These are phyloP conservation scores for Leucosporidium yakuticum DNA, from an alignment of 768 basidiomycete species.

Conservation along the genomic window DNA sequence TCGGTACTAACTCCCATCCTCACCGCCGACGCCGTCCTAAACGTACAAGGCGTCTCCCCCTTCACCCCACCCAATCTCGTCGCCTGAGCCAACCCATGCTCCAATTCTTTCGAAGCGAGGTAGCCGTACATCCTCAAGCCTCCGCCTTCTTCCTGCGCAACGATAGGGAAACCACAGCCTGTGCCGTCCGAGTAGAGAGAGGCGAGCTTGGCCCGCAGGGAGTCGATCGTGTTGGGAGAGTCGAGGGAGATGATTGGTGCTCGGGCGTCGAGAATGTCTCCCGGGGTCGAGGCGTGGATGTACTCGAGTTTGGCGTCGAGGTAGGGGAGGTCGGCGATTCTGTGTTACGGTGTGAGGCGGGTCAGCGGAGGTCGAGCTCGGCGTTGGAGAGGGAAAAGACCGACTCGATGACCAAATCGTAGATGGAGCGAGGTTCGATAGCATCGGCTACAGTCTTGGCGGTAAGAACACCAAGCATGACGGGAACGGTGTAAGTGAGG, in stretches of 20 bases:
- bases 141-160: constrained; percentile 49
- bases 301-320: constrained; percentile 86
- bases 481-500: constrained; percentile 81
- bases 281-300: constrained; percentile 25
- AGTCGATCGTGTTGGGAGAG: constrained; percentile 66
- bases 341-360: constrained; percentile 32
- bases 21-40: constrained; percentile 44
- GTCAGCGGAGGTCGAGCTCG: neutral
- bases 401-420: constrained; percentile 82
- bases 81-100: constrained; percentile 61
- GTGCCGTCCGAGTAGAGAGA: constrained; percentile 54
- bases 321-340: constrained; percentile 80
- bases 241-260: constrained; percentile 74
- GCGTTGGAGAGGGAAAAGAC: constrained; percentile 16
- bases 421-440: constrained; percentile 87
- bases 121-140: constrained; percentile 74
- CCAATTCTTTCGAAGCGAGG: constrained; percentile 85
- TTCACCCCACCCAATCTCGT: neutral
- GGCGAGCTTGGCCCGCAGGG: constrained; percentile 63
- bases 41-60: neutral
- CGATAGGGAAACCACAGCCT: constrained; percentile 78
- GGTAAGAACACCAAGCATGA: constrained; percentile 76
- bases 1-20: constrained; percentile 66
- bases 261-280: constrained; percentile 19
- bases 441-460: constrained; percentile 86